Conservation (phyloP, 805 yeast species). For the Myxozyma sirexii region DNA sequence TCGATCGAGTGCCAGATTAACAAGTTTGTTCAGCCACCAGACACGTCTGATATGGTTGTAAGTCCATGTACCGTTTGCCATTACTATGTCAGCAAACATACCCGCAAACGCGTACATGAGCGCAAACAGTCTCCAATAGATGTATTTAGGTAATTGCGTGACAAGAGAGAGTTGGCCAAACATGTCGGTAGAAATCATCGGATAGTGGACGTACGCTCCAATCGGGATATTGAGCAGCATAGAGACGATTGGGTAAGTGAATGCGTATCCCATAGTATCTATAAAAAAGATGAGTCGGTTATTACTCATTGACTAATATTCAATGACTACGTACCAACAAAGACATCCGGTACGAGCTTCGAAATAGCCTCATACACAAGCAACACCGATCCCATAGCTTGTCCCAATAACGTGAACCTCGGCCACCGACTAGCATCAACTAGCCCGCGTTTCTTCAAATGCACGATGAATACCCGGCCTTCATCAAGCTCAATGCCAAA, state of each 20-base stretch:
- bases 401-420: constrained; percentile 79
- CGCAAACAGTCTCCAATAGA: constrained; percentile 75
- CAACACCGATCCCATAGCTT: constrained; percentile 75
- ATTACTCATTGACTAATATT: neutral
- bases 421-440: constrained; percentile 79
- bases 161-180: constrained; percentile 55
- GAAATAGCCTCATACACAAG: constrained; percentile 71
- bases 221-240: constrained; percentile 69
- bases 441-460: constrained; percentile 55
- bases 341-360: constrained; percentile 77
- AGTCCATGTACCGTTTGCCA: constrained; percentile 93
- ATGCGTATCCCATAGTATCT: constrained; percentile 90
- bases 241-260: constrained; percentile 69
- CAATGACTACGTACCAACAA: constrained; percentile 53
- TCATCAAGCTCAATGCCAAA: constrained; percentile 55
- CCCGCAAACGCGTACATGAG: constrained; percentile 68
- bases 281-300: neutral
- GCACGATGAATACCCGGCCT: constrained; percentile 62
- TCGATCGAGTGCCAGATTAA: constrained; percentile 11
- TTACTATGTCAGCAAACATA: constrained; percentile 61
- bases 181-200: constrained; percentile 89
- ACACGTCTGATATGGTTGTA: constrained; percentile 65
- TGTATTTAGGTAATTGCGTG: constrained; percentile 47
- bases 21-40: constrained; percentile 53
- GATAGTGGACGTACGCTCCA: constrained; percentile 90